These are phyloP conservation scores for Candida easanensis DNA, from an alignment of 805 yeast genomes.

Conservation along the genomic window DNA sequence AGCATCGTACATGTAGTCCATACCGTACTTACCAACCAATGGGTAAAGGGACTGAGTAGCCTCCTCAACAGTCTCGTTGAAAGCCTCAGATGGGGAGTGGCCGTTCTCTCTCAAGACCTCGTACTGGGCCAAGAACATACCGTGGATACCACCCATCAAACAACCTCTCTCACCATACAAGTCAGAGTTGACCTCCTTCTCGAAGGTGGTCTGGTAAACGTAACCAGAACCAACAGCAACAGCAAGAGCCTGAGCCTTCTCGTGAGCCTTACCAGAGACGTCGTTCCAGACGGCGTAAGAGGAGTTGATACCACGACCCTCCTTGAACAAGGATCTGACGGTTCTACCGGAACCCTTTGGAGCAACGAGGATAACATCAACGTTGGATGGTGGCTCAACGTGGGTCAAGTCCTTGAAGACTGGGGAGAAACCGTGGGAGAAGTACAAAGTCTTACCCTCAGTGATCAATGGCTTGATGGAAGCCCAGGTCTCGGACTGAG, in stretches of 20 bases:
- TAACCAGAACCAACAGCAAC: constrained; percentile 99
- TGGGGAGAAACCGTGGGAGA: constrained; percentile 99
- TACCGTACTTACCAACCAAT: constrained; percentile 98
- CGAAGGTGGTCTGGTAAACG: constrained; percentile 99
- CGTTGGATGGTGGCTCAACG: constrained; percentile 91
- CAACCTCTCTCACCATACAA: constrained; percentile 99
- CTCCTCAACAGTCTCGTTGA: constrained; percentile 99
- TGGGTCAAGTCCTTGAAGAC: constrained; percentile 97
- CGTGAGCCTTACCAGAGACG: constrained; percentile 98
- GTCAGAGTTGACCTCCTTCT: constrained; percentile 98
- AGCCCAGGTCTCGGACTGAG: constrained; percentile 98
- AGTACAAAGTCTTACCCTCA: constrained; percentile 96
- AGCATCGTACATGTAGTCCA: constrained; percentile 99
- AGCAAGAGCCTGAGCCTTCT: constrained; percentile 97
- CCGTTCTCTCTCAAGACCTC: constrained; percentile 99
- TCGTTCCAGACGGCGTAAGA: constrained; percentile 99
- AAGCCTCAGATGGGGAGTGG: constrained; percentile 99
- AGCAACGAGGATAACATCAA: constrained; percentile 97
- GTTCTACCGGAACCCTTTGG: constrained; percentile 99
- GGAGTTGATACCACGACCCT: constrained; percentile 99
- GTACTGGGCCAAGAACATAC: constrained; percentile 99
- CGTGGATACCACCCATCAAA: constrained; percentile 99
- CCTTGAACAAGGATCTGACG: constrained; percentile 98
- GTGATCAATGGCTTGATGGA: constrained; percentile 86
- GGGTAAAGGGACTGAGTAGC: constrained; percentile 99